Percentiles rank a stretch among this genome's conserved stretches.
phyloP scores from a whole-genome alignment of 805 yeast genomes.

The Debaryomyces hansenii region DNA sequence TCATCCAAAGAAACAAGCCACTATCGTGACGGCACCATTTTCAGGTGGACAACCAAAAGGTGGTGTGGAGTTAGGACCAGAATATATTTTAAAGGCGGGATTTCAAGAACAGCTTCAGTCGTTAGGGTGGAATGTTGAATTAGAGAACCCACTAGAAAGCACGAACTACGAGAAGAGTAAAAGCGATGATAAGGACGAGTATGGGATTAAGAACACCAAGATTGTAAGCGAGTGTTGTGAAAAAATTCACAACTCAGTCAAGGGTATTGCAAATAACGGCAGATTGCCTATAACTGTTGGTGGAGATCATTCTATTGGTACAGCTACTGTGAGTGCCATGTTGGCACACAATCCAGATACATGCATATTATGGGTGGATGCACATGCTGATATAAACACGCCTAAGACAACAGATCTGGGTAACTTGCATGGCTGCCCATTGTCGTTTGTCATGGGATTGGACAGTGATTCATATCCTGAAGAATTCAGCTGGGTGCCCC shows the following conservation, averaged over 20 bases:
- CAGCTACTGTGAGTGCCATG: slow-evolving; percentile 88
- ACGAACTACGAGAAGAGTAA: slow-evolving; percentile 46
- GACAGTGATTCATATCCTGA: slow-evolving; percentile 67
- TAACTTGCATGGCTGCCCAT: slow-evolving; percentile 95
- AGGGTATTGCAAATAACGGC: slow-evolving; percentile 43
- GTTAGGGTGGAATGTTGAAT: slow-evolving; percentile 69
- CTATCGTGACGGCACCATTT: slow-evolving; percentile 88
- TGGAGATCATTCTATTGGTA: slow-evolving; percentile 96
- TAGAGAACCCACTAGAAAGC: slow-evolving; percentile 55
- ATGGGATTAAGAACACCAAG: slow-evolving; percentile 70
- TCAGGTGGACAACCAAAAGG: slow-evolving; percentile 93
- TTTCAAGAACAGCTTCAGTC: slow-evolving; percentile 58
- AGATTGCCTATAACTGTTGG: slow-evolving; percentile 83
- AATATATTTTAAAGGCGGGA: slow-evolving; percentile 71
- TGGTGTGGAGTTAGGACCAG: slow-evolving; percentile 96
- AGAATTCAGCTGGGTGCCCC: slow-evolving; percentile 79
- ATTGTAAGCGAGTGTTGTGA: slow-evolving; percentile 75
- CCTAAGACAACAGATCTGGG: slow-evolving; percentile 82
- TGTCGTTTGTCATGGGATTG: slow-evolving; percentile 84
- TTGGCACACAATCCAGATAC: slow-evolving; percentile 79
- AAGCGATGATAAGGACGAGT: slow-evolving; percentile 41
- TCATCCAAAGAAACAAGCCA: slow-evolving; percentile 53
- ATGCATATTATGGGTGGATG: slow-evolving; percentile 93
- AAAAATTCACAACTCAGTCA: slow-evolving; percentile 61
- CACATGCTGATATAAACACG: slow-evolving; percentile 96